Evolutionary conservation across 2,329 filamentous ascomycete genomes (phyloP).

Genomic region (Phaeophleospora eucalypticola): DNA sequence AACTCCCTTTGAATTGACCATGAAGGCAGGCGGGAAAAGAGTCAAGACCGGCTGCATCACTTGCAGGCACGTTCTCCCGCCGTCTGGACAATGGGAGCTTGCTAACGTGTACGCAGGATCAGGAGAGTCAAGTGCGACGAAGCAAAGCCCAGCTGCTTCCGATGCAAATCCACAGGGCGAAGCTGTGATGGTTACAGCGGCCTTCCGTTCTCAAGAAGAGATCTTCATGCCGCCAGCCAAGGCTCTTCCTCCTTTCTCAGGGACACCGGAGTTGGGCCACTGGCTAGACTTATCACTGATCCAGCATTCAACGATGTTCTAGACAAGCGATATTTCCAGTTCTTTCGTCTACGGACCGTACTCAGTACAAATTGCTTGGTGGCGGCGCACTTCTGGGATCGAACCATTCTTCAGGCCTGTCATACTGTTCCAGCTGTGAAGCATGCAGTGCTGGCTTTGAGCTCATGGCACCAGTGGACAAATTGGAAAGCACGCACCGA

Average conservation of each 20-base stretch:
- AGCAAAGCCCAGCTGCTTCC: slow-evolving; percentile 10
- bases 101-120: neutral
- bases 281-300: slow-evolving; percentile 3
- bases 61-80: neutral
- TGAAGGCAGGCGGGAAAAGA: too few relatives aligned
- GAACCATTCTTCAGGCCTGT: slow-evolving; percentile 22
- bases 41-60: slow-evolving; percentile 4
- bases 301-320: slow-evolving; percentile 2
- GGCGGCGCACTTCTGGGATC: slow-evolving; percentile 26
- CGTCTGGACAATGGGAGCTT: neutral
- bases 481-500: slow-evolving; percentile 6
- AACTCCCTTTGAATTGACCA: too few relatives aligned
- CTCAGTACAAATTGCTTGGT: slow-evolving; percentile 13
- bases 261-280: neutral
- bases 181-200: slow-evolving; percentile 19
- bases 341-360: slow-evolving; percentile 24
- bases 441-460: slow-evolving; percentile 26
- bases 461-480: slow-evolving; percentile 18
- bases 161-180: slow-evolving; percentile 16
- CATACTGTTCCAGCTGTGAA: slow-evolving; percentile 23
- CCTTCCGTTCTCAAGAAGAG: slow-evolving; percentile 4
- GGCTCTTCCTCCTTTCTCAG: neutral
- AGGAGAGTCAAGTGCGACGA: slow-evolving; percentile 14
- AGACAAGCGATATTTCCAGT: slow-evolving; percentile 15
- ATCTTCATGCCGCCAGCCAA: slow-evolving; percentile 5